phyloP scores from a whole-genome alignment of 129 eudicot genomes.

The Escallonia rubra region DNA sequence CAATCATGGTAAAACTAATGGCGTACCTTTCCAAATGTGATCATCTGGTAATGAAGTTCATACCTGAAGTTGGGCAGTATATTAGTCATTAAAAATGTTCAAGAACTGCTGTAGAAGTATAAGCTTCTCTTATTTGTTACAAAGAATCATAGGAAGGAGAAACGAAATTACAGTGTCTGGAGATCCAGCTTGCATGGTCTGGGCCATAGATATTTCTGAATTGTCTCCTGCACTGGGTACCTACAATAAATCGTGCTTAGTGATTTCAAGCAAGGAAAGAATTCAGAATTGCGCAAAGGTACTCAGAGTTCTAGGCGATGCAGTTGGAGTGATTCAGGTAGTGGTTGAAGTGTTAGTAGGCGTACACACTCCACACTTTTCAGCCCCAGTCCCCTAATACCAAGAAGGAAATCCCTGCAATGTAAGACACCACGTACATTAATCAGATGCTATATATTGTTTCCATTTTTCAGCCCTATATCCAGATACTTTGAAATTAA shows the following conservation, averaged over 20 bases:
- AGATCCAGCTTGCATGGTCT: constrained; percentile 95
- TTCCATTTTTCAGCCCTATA: no score
- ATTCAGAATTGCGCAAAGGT: background rate
- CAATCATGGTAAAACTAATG: no score
- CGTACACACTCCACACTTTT: background rate
- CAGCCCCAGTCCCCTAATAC: no score
- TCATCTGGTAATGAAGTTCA: constrained; percentile 97
- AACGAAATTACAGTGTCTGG: constrained; percentile 67
- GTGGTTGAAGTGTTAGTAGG: no score
- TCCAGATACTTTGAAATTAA: no score
- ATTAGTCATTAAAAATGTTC: no score
- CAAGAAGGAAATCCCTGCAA: no score
- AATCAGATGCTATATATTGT: no score
- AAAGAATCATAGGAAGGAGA: constrained; percentile 14
- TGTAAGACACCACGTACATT: background rate
- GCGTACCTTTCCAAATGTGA: constrained; percentile 96
- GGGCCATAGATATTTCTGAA: constrained; percentile 97
- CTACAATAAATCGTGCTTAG: constrained; percentile 32
- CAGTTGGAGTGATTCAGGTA: no score
- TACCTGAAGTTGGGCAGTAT: constrained; percentile 46
- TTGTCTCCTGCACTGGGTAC: constrained; percentile 86
- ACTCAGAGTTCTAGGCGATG: no score
- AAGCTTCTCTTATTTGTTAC: background rate
- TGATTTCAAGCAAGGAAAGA: background rate
- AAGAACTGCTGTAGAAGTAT: background rate